Conservation (phyloP, 768 basidiomycete species). For the Xerocomus brunneocitrinus region DNA sequence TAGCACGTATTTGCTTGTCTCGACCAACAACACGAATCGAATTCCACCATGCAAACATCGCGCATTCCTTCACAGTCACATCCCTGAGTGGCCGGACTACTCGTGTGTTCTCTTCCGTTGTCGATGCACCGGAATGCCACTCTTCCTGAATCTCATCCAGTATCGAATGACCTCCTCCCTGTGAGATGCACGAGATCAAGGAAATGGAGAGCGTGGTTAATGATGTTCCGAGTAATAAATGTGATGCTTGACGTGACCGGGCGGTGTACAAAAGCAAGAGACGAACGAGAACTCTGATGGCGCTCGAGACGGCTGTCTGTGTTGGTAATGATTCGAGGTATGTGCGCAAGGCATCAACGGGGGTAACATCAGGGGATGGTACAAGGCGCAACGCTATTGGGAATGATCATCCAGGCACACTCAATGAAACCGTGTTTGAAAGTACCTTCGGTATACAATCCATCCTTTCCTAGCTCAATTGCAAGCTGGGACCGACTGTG, state of each 20-base stretch:
- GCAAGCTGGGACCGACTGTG: conserved; percentile 28
- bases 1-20: conserved; percentile 41
- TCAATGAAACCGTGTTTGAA: neutral
- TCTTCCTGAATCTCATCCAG: conserved; percentile 68
- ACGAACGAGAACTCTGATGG: conserved; percentile 57
- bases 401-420: conserved; percentile 1
- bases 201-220: conserved; percentile 75
- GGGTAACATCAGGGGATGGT: conserved; percentile 12
- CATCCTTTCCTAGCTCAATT: conserved; percentile 52
- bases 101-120: conserved; percentile 21
- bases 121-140: conserved; percentile 41
- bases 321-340: conserved; percentile 71
- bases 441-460: conserved; percentile 34
- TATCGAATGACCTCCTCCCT: conserved; percentile 71
- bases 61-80: conserved; percentile 74
- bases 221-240: conserved; percentile 73
- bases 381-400: conserved; percentile 21
- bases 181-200: conserved; percentile 67
- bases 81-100: conserved; percentile 69
- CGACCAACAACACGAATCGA: conserved; percentile 49
- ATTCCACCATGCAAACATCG: conserved; percentile 74
- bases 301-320: conserved; percentile 58
- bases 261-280: conserved; percentile 71
- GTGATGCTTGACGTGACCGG: conserved; percentile 54
- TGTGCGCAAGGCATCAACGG: conserved; percentile 34